These are phyloP conservation scores for Raphanus sativus DNA, from an alignment of 345 rosid species.

Conservation along the genomic window DNA sequence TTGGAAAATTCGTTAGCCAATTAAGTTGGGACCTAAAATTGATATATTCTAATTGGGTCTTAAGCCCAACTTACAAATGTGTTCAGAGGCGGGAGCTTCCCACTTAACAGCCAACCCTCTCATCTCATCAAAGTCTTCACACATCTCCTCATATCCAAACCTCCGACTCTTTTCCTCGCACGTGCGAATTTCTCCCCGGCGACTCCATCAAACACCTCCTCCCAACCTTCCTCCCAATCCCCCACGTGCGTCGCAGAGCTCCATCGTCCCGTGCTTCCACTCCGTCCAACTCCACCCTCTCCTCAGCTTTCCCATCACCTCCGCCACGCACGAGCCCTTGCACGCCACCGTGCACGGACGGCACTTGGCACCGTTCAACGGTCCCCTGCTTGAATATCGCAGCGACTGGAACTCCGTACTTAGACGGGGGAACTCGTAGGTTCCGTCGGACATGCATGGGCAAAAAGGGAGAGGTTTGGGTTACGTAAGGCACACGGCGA, in stretches of 20 bases:
- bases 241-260: slow-evolving; percentile 72
- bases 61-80: slow-evolving; percentile 54
- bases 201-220: slow-evolving; percentile 51
- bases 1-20: background rate
- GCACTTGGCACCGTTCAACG: slow-evolving; percentile 92
- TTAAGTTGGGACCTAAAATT: slow-evolving; percentile 8
- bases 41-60: slow-evolving; percentile 15
- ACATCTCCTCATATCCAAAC: slow-evolving; percentile 45
- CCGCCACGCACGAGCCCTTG: slow-evolving; percentile 42
- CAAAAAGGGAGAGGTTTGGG: slow-evolving; percentile 71
- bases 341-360: slow-evolving; percentile 51
- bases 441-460: slow-evolving; percentile 69
- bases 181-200: slow-evolving; percentile 52
- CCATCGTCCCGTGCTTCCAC: slow-evolving; percentile 58
- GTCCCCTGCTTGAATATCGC: slow-evolving; percentile 69
- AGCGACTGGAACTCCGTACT: slow-evolving; percentile 79
- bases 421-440: slow-evolving; percentile 63
- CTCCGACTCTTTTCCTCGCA: slow-evolving; percentile 50
- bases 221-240: slow-evolving; percentile 75
- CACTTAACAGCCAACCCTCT: slow-evolving; percentile 47
- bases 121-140: slow-evolving; percentile 58
- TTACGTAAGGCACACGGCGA: background rate
- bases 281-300: slow-evolving; percentile 88
- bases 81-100: slow-evolving; percentile 66
- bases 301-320: slow-evolving; percentile 51